phyloP scores from a whole-genome alignment of 179 eudicot species.

The Patellifolia procumbens region DNA sequence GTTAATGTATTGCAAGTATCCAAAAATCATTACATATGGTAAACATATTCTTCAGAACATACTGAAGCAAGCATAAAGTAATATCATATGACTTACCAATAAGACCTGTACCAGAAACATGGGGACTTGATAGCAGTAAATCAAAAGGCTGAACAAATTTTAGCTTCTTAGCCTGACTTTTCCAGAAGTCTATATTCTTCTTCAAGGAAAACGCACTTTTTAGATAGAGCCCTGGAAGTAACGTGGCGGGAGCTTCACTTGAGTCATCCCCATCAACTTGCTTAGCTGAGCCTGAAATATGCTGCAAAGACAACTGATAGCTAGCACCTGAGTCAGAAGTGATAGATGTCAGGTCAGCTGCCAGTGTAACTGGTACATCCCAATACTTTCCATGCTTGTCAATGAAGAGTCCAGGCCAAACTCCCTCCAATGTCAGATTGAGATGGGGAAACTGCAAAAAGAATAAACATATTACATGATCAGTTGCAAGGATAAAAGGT shows the following conservation, averaged over 20 bases:
- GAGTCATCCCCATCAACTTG: conserved; percentile 42
- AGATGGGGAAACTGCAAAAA: conserved; percentile 71
- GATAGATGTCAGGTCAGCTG: conserved; percentile 76
- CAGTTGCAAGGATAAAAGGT: not conserved
- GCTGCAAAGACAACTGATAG: conserved; percentile 68
- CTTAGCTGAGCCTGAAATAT: conserved; percentile 53
- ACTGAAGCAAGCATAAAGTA: not conserved
- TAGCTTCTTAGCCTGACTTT: conserved; percentile 64
- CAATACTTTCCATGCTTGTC: conserved; percentile 72
- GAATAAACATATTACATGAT: conserved; percentile 1
- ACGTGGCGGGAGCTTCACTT: conserved; percentile 37
- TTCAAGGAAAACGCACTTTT: conserved; percentile 66
- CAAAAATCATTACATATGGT: not conserved
- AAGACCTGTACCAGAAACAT: conserved; percentile 69
- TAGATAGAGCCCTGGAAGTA: conserved; percentile 65
- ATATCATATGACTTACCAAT: conserved; percentile 50
- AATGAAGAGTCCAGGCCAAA: conserved; percentile 64
- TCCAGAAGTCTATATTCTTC: conserved; percentile 68
- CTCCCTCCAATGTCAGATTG: conserved; percentile 65
- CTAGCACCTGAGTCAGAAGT: conserved; percentile 56
- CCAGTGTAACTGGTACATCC: conserved; percentile 77
- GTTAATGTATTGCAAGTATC: not conserved
- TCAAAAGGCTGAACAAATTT: conserved; percentile 86
- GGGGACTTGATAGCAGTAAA: conserved; percentile 67
- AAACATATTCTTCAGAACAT: not conserved